phyloP scores from a whole-genome alignment of 768 basidiomycete genomes.

The Macrolepiota fuliginosa region DNA sequence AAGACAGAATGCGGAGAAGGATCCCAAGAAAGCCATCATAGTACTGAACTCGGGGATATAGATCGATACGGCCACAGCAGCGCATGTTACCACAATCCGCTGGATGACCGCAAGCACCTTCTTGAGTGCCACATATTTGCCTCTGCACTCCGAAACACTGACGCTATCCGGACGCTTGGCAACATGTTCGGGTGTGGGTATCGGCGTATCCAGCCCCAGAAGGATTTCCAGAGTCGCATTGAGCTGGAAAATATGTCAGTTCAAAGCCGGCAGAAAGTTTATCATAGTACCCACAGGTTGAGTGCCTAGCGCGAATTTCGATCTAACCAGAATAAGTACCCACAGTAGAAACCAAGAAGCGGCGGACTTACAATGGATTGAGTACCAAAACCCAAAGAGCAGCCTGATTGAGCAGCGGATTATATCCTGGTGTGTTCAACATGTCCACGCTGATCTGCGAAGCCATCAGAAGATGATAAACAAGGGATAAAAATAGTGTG shows the following conservation, averaged over 20 bases:
- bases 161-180: conserved; percentile 32
- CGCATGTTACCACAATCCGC: conserved; percentile 52
- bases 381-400: conserved; percentile 88
- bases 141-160: conserved; percentile 19
- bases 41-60: conserved; percentile 76
- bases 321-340: conserved; percentile 36
- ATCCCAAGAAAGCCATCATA: conserved; percentile 88
- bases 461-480: neutral
- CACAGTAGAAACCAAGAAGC: conserved; percentile 12
- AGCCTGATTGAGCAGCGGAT: conserved; percentile 61
- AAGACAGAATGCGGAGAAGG: conserved; percentile 78
- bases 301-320: conserved; percentile 85
- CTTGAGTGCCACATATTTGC: conserved; percentile 32
- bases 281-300: conserved; percentile 59
- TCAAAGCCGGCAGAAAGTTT: neutral
- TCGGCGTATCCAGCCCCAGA: conserved; percentile 57
- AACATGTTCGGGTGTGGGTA: conserved; percentile 36
- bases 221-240: conserved; percentile 80
- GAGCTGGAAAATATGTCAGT: conserved; percentile 41
- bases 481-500: neutral
- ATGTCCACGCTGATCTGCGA: conserved; percentile 80
- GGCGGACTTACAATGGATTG: conserved; percentile 57
- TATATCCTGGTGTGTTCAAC: conserved; percentile 70
- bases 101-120: conserved; percentile 46
- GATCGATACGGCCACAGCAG: conserved; percentile 71